These are phyloP conservation scores for Erythrobasidium hasegawianum DNA, from an alignment of 1,284 basidiomycete genomes.

Conservation along the genomic window DNA sequence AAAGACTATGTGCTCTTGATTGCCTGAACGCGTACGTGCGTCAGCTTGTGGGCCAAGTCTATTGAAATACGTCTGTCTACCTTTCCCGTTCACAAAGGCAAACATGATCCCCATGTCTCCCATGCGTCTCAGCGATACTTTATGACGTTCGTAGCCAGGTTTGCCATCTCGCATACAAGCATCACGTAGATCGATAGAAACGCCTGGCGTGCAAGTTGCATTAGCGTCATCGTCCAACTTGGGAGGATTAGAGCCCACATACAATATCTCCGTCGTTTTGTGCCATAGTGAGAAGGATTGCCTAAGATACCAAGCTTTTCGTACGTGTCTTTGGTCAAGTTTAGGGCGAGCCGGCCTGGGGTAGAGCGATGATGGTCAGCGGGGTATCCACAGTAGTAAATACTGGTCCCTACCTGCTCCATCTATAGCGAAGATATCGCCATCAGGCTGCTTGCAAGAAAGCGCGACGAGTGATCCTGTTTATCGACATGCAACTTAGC, in stretches of 20 bases:
- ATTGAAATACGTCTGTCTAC: too few relatives aligned
- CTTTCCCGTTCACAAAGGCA: conserved; percentile 8
- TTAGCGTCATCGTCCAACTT: not conserved
- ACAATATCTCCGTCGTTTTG: conserved; percentile 15
- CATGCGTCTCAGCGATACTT: not conserved
- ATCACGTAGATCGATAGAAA: conserved; percentile 18
- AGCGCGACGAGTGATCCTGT: conserved; percentile 17
- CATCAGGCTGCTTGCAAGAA: not conserved
- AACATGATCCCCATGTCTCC: conserved; percentile 21
- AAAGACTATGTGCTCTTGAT: not conserved
- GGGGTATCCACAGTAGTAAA: too few relatives aligned
- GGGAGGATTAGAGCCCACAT: not conserved
- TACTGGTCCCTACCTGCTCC: conserved; percentile 4
- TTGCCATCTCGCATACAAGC: conserved; percentile 27
- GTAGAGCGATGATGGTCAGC: not conserved
- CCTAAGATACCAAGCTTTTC: conserved; percentile 9
- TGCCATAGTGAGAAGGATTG: not conserved
- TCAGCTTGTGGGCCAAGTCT: too few relatives aligned
- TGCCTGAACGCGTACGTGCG: too few relatives aligned
- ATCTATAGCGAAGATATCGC: conserved; percentile 15
- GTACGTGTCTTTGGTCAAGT: conserved; percentile 14
- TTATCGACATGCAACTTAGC: too few relatives aligned
- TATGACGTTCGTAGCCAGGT: conserved; percentile 21
- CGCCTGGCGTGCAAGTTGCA: not conserved
- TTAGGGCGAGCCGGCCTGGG: conserved; percentile 12